Evolutionary conservation across 805 yeast genomes (phyloP).

Genomic region (Limtongia smithiae): DNA sequence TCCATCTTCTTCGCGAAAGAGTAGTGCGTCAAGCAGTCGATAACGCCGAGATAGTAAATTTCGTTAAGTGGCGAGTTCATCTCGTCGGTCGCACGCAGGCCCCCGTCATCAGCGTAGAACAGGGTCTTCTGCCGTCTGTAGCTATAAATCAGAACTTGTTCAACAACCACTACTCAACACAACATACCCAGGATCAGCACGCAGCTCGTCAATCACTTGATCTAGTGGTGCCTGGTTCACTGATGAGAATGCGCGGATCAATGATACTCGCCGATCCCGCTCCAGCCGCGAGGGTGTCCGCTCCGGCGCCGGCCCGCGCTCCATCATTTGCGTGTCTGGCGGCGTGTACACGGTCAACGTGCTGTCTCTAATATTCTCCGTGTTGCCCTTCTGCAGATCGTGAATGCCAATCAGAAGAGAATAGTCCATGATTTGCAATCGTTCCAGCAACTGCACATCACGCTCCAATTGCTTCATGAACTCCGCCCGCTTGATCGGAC

Average conservation of each 20-base stretch:
- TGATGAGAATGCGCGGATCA: slow-evolving; percentile 23
- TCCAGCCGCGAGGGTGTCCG: slow-evolving; percentile 23
- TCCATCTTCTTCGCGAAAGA: slow-evolving; percentile 72
- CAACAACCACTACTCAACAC: too few relatives aligned
- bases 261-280: slow-evolving; percentile 16
- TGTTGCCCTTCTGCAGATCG: slow-evolving; percentile 60
- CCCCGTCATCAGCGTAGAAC: slow-evolving; percentile 81
- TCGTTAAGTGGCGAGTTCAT: slow-evolving; percentile 57
- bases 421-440: slow-evolving; percentile 90
- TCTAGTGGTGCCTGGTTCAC: slow-evolving; percentile 9
- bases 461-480: slow-evolving; percentile 66
- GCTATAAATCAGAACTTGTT: slow-evolving; percentile 11
- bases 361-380: slow-evolving; percentile 39
- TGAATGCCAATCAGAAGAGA: slow-evolving; percentile 86
- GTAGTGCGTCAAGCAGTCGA: slow-evolving; percentile 82
- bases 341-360: slow-evolving; percentile 38
- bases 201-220: slow-evolving; percentile 17
- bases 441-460: slow-evolving; percentile 70
- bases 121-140: slow-evolving; percentile 41
- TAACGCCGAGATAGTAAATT: slow-evolving; percentile 86
- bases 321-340: slow-evolving; percentile 32
- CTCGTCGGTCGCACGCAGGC: slow-evolving; percentile 68
- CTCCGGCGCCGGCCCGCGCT: slow-evolving; percentile 1
- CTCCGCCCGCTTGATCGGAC: slow-evolving; percentile 59
- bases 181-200: slow-evolving; percentile 28